phyloP scores from a whole-genome alignment of 1,284 basidiomycete species.

The Omphalotus olearius region DNA sequence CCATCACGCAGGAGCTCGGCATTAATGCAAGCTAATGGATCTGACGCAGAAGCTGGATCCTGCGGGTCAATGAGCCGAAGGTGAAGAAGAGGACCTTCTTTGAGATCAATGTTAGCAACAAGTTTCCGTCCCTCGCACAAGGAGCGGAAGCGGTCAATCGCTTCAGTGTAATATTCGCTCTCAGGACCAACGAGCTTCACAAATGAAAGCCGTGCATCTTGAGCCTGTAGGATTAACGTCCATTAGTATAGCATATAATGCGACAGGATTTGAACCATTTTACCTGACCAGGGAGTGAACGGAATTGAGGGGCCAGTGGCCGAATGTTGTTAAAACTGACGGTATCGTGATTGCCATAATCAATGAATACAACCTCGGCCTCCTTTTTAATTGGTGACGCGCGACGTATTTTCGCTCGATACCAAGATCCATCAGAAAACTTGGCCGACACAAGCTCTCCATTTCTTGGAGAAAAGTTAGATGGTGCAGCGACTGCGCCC shows the following conservation, averaged over 20 bases:
- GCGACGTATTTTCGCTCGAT: slow-evolving; percentile 85
- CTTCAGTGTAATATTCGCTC: slow-evolving; percentile 83
- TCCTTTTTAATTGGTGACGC: slow-evolving; percentile 82
- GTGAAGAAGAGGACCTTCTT: slow-evolving; percentile 75
- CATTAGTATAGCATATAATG: too few species aligned
- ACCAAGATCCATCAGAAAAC: slow-evolving; percentile 91
- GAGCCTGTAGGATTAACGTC: not conserved
- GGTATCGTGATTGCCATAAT: slow-evolving; percentile 88
- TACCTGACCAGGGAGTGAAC: slow-evolving; percentile 77
- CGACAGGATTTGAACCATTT: slow-evolving; percentile 63
- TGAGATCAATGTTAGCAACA: slow-evolving; percentile 85
- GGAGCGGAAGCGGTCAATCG: slow-evolving; percentile 79
- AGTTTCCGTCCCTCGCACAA: slow-evolving; percentile 87
- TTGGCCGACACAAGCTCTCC: slow-evolving; percentile 91
- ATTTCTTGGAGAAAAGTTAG: slow-evolving; percentile 71
- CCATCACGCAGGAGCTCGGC: slow-evolving; percentile 81
- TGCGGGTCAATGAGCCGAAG: slow-evolving; percentile 84
- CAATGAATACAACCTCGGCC: slow-evolving; percentile 84
- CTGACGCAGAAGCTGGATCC: slow-evolving; percentile 62
- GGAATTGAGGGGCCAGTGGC: slow-evolving; percentile 84
- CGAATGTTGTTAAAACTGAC: slow-evolving; percentile 73
- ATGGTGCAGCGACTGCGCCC: slow-evolving; percentile 49
- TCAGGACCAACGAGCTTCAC: slow-evolving; percentile 75
- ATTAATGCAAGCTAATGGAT: slow-evolving; percentile 79
- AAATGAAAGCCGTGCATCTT: slow-evolving; percentile 45